Evolutionary conservation across 2,329 filamentous ascomycete genomes (phyloP), one percentile per base, ranked within the genome.

Genomic region (Aspergillus sp.): DNA sequence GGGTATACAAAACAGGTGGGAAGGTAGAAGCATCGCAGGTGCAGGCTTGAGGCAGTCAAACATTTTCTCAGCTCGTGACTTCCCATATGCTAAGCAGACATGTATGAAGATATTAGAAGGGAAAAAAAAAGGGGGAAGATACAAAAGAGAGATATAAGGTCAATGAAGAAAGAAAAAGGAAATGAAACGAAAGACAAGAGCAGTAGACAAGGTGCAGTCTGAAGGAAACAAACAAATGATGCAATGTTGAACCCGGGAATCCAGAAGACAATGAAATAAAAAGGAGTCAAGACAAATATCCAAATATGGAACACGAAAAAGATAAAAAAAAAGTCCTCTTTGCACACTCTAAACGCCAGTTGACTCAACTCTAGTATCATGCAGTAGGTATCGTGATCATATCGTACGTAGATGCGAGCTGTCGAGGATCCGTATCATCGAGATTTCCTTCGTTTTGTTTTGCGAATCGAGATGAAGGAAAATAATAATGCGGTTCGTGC

Each of bases 331-430:
- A 17, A 44, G 60, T 57, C 54, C 60, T 56, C 59, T 58, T 62
- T 61, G 61, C 58, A 61, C 58, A 64, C 48, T 60, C 57, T 62
- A 63, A 68, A 70, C 66, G 67, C 65, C 67, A 60, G 60, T 60
- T 57, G 62, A 61, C 62, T 61, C 54, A 61, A 63, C 58, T 66
- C 64, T 68, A 69, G 62, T 60, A 45, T 66, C 61, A 70, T 68
- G 67, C 65, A 65, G 61, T 60, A 64, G 63, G 65, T 69, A 69
- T 72, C 69, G 62, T 72, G 64, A 69, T 70, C 64, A 61, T 68
- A 61, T 68, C 67, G 63, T 70, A 64, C 63, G 62, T 62, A 49
- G 59, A 59, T 55, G 53, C 60, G 59, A 52, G 56, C 61, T 58
- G 58, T 58, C 55, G 57, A 58, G 53, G 43, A 54, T 56, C 50